Evolutionary conservation across 331 rosid genomes (phyloP).

Genomic region (Quercus tomentella): DNA sequence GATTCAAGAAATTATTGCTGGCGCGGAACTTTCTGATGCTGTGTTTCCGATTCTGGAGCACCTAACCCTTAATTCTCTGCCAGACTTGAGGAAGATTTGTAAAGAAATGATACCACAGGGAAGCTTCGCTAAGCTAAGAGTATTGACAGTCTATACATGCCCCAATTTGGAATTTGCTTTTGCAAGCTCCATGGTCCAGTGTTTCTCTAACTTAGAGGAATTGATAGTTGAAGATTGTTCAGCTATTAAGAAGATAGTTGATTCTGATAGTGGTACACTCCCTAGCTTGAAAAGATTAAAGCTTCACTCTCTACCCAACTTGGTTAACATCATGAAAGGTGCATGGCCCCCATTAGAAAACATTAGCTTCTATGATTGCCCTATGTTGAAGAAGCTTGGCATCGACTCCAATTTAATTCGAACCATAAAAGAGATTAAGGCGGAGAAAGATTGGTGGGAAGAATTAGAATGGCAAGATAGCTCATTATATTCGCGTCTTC

Average conservation of each 20-base stretch:
- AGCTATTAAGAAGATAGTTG: background rate
- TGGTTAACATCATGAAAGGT: background rate
- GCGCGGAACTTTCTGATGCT: background rate
- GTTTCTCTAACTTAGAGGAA: background rate
- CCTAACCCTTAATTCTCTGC: background rate
- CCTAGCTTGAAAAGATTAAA: background rate
- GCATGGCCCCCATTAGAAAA: background rate
- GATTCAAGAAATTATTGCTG: background rate
- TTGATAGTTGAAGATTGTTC: background rate
- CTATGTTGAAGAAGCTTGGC: background rate
- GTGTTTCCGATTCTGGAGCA: background rate
- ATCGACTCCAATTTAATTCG: background rate
- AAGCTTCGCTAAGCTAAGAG: background rate
- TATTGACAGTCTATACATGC: background rate
- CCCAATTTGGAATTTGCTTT: background rate
- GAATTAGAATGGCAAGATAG: background rate
- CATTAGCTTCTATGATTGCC: background rate
- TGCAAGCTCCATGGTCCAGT: background rate
- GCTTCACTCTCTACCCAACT: background rate
- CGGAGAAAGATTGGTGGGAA: slow-evolving; percentile 26
- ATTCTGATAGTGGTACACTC: background rate
- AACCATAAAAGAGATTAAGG: background rate
- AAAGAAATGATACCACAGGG: background rate
- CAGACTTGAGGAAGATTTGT: background rate
- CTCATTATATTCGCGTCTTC: no score